These are phyloP conservation scores for Euphorbia pulcherrima DNA, from an alignment of 345 rosid genomes.

Conservation along the genomic window DNA sequence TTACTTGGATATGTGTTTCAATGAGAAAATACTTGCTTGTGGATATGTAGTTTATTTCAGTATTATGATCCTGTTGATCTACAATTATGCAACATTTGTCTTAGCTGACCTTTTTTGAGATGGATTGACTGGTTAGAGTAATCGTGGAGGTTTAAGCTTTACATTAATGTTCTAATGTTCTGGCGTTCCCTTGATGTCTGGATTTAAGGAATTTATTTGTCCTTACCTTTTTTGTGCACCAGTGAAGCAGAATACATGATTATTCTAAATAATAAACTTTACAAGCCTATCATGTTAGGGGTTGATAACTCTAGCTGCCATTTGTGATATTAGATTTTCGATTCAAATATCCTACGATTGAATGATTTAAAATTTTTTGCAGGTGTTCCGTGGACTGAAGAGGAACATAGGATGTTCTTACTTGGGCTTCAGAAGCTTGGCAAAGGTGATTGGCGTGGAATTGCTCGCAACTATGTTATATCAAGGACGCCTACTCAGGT, in stretches of 20 bases:
- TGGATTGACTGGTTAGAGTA: neutral
- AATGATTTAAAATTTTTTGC: conserved; percentile 14
- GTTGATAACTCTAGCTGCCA: neutral
- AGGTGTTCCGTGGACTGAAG: conserved; percentile 38
- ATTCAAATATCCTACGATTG: neutral
- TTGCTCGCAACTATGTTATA: conserved; percentile 26
- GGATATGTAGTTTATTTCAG: neutral
- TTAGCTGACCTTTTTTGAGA: neutral
- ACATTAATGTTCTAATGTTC: neutral
- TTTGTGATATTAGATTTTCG: neutral
- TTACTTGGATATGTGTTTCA: neutral
- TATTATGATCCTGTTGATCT: neutral
- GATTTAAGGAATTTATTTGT: neutral
- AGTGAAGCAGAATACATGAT: neutral
- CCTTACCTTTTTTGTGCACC: neutral
- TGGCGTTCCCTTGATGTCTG: neutral
- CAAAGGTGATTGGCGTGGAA: conserved; percentile 36
- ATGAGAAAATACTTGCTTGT: neutral
- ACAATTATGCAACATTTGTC: neutral
- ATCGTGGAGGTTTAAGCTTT: neutral
- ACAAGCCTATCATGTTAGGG: neutral
- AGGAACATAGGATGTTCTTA: conserved; percentile 33
- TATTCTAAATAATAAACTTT: neutral
- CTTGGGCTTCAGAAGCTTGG: conserved; percentile 32
- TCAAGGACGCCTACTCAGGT: conserved; percentile 33